Evolutionary conservation across 805 yeast genomes (phyloP).

Genomic region (Barnettozyma botsteinii): DNA sequence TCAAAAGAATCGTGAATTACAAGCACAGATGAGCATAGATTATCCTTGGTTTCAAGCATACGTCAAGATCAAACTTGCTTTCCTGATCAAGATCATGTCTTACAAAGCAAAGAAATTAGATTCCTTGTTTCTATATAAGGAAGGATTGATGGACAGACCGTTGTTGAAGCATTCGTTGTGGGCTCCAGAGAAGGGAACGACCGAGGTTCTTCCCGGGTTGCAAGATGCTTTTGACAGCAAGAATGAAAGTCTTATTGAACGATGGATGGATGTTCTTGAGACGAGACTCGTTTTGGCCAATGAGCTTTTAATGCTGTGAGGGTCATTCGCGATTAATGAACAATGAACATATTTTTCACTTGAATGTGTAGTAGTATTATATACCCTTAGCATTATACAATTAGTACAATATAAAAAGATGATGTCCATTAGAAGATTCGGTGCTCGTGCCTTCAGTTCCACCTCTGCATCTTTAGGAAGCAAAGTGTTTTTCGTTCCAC

Average conservation of each 20-base stretch:
- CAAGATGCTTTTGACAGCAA: constrained; percentile 45
- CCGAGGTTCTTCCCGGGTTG: constrained; percentile 54
- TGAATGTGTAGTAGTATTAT: too few species aligned
- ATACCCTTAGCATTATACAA: too few species aligned
- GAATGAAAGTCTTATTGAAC: constrained; percentile 32
- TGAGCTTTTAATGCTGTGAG: too few species aligned
- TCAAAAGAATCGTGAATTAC: constrained; percentile 35
- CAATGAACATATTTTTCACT: too few species aligned
- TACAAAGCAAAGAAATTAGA: constrained; percentile 30
- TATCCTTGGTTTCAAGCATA: constrained; percentile 71
- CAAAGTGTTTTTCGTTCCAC: constrained; percentile 51
- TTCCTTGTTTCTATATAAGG: constrained; percentile 28
- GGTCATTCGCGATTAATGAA: too few species aligned
- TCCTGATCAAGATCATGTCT: constrained; percentile 50
- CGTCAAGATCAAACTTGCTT: constrained; percentile 53
- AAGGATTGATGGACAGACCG: constrained; percentile 42
- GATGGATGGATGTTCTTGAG: constrained; percentile 9
- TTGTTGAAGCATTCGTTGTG: constrained; percentile 63
- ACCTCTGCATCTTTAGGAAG: constrained; percentile 32
- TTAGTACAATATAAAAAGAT: too few species aligned
- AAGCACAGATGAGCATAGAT: constrained; percentile 50
- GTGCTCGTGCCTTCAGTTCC: constrained; percentile 21
- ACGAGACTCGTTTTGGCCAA: constrained; percentile 6
- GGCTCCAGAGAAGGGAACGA: constrained; percentile 57
- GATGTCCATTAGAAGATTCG: constrained; percentile 13